phyloP scores from a whole-genome alignment of 139 green algal genomes.

The Volvox africanus region DNA sequence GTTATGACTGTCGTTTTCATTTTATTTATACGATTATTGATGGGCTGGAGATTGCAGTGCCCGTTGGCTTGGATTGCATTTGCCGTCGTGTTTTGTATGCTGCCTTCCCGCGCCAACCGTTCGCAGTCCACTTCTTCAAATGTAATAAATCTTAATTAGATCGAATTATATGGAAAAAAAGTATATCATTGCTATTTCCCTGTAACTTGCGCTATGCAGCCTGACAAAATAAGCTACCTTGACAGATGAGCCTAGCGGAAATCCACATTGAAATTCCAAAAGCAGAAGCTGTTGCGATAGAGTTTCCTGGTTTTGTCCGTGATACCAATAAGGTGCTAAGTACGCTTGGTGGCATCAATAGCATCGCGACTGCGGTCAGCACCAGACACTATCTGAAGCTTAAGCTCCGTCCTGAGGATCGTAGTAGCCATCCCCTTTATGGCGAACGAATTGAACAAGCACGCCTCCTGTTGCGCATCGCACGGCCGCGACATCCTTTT shows the following conservation, averaged over 20 bases:
- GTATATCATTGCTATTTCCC: too few species aligned
- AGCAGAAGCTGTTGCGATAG: constrained; percentile 28
- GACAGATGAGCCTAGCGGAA: constrained; percentile 17
- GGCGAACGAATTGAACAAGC: constrained; percentile 41
- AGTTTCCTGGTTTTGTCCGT: constrained; percentile 61
- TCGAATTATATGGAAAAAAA: too few species aligned
- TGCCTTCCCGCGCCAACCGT: too few species aligned
- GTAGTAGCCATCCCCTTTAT: constrained; percentile 57
- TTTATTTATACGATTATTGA: too few species aligned
- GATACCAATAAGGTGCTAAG: constrained; percentile 35
- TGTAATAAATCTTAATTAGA: too few species aligned
- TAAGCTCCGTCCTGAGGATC: constrained; percentile 56
- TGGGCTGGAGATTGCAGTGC: too few species aligned
- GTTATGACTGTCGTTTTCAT: too few species aligned
- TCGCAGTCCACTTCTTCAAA: too few species aligned
- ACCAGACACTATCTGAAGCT: constrained; percentile 48
- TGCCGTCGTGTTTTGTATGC: too few species aligned
- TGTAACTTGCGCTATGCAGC: background rate
- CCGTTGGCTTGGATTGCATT: too few species aligned
- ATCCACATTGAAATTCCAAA: background rate
- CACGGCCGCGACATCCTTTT: background rate
- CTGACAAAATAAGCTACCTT: background rate
- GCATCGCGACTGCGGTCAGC: constrained; percentile 15
- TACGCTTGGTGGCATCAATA: constrained; percentile 41
- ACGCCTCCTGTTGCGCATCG: constrained; percentile 59